Conservation (phyloP, 305 asterid genomes). For the Coffea humblotiana region DNA sequence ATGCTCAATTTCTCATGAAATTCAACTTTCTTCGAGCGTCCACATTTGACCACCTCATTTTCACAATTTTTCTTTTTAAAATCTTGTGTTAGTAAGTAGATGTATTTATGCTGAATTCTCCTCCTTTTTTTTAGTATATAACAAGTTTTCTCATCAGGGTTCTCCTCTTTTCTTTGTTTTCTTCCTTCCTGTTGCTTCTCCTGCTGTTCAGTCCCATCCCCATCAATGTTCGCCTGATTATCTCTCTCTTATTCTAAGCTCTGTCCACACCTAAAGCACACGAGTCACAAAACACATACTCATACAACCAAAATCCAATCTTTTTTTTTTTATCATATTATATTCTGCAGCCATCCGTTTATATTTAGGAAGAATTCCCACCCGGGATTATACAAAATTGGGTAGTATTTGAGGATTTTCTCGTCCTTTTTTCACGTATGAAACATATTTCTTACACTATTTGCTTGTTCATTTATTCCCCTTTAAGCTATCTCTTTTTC, state of each 20-base stretch:
- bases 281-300: background rate
- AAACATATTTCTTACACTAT: background rate
- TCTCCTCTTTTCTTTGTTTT: too few relatives aligned
- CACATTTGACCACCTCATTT: background rate
- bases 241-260: background rate
- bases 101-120: background rate
- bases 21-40: background rate
- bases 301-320: background rate
- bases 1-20: background rate
- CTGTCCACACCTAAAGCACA: background rate
- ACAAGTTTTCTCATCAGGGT: background rate
- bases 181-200: background rate
- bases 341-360: background rate
- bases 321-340: background rate
- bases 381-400: background rate
- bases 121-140: background rate
- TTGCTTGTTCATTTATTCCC: background rate
- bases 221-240: background rate
- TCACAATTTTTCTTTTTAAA: too few relatives aligned
- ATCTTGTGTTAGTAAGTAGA: too few relatives aligned
- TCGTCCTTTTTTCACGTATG: background rate
- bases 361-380: background rate
- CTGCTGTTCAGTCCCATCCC: slow-evolving; percentile 1
- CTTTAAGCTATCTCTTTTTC: background rate
- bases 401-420: background rate